Evolutionary conservation across 2,329 filamentous ascomycete species (phyloP), one percentile per base, ranked within the genome.

Genomic region (Nemania serpens): DNA sequence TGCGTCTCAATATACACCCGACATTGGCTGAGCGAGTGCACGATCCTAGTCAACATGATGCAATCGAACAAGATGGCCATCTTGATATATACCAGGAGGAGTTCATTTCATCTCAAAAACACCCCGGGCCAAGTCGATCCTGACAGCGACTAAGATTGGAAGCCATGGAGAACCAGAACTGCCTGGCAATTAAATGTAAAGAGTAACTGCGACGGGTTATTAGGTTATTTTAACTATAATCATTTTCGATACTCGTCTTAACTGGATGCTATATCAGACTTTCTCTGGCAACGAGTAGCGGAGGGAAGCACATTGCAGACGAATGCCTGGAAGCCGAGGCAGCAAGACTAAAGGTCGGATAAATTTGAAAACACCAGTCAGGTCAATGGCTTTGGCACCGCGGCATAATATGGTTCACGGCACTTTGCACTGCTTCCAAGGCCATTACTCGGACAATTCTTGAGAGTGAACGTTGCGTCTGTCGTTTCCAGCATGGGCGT

Each of bases 321-420:
- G 59, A 58, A 68, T 59, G 55, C 54, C 49, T 53, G 59, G 53
- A 61, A 54, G 59, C 55, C 55, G 61, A 61, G 47, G 42, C 43
- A 45, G n/a, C 45, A 55, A 60, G 52, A 46, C 51, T 61, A 20
- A 63, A 53, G 61, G 22, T 59, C 66, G 68, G 68, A 46, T 70
- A 69, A 70, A 70, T 67, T 43, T n/a, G n/a, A 45, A 58, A 41
- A 50, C 17, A 34, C 33, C 3, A 47, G 29, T 55, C 47, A 58
- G 12, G 46, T 54, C 46, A 29, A 17, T 36, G 43, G 25, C 25
- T 29, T 34, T 36, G 33, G 34, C 42, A 3, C 29, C 25, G 18
- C 34, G 48, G 50, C 25, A 51, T 52, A 55, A 53, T 20, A 29
- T 36, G 37, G 25, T 22, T 41, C 33, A 15, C 54, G 50, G 51